These are phyloP conservation scores for Cystofilobasidium ferigula DNA, from an alignment of 768 basidiomycete genomes.

Conservation along the genomic window DNA sequence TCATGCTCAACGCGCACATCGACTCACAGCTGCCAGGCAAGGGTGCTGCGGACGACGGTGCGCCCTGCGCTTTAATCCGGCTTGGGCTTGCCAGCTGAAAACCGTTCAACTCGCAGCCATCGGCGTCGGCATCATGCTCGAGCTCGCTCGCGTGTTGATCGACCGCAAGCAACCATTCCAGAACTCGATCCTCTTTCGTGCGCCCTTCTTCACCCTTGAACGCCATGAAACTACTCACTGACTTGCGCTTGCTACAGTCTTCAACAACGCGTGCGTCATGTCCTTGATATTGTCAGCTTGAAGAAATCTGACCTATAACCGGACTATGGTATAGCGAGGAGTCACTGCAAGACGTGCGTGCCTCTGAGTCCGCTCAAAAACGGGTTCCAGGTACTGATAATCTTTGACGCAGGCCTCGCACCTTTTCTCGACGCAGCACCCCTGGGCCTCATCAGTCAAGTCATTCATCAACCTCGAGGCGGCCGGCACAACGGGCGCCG, in stretches of 20 bases:
- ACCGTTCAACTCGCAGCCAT: slow-evolving; percentile 1
- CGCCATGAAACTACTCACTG: background rate
- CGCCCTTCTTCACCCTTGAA: background rate
- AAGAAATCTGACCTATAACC: too few species aligned
- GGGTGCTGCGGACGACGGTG: slow-evolving; percentile 21
- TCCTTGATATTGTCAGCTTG: background rate
- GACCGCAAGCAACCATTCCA: background rate
- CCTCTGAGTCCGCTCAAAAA: background rate
- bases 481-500: slow-evolving; percentile 12
- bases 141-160: slow-evolving; percentile 16
- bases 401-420: slow-evolving; percentile 7
- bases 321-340: background rate
- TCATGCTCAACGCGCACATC: slow-evolving; percentile 25
- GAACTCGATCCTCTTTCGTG: slow-evolving; percentile 19
- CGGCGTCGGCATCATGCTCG: slow-evolving; percentile 22
- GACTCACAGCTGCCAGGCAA: slow-evolving; percentile 16
- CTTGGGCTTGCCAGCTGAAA: background rate
- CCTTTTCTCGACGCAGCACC: slow-evolving; percentile 22
- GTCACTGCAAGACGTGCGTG: background rate
- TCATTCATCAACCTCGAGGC: slow-evolving; percentile 25
- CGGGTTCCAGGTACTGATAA: background rate
- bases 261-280: slow-evolving; percentile 21
- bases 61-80: background rate
- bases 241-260: too few species aligned
- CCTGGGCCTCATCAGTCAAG: slow-evolving; percentile 7